phyloP scores from a whole-genome alignment of 164 flowering plant species.

The Vitis rotundifolia region DNA sequence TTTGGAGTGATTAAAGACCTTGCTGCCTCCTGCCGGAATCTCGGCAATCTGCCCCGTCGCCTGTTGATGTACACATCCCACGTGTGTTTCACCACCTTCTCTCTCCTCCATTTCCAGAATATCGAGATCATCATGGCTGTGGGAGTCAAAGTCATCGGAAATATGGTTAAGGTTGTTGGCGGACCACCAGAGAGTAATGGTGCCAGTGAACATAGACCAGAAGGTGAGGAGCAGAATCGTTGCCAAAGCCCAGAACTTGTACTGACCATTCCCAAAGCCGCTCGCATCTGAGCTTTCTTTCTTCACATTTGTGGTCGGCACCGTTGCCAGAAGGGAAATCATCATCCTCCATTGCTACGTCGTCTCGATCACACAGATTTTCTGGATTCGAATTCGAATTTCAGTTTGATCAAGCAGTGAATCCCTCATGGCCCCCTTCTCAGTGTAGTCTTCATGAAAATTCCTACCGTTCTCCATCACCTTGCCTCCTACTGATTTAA shows the following conservation, averaged over 20 bases:
- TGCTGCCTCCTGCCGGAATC: too few relatives aligned
- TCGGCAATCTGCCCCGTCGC: too few relatives aligned
- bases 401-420: too few relatives aligned
- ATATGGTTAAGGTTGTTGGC: constrained; percentile 76
- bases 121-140: constrained; percentile 80
- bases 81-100: constrained; percentile 95
- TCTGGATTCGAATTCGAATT: too few relatives aligned
- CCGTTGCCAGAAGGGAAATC: constrained; percentile 49
- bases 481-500: too few relatives aligned
- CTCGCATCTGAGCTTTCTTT: constrained; percentile 40
- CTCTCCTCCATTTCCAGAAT: constrained; percentile 97
- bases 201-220: constrained; percentile 98
- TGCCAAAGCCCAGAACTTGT: constrained; percentile 91
- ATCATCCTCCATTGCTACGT: constrained; percentile 65
- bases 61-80: too few relatives aligned
- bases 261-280: constrained; percentile 71
- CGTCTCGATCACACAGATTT: too few relatives aligned
- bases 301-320: constrained; percentile 27
- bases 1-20: too few relatives aligned
- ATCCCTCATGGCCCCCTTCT: too few relatives aligned
- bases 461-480: too few relatives aligned
- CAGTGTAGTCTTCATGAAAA: too few relatives aligned
- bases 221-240: constrained; percentile 84
- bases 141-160: constrained; percentile 56
- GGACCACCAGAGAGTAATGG: constrained; percentile 91